Evolutionary conservation across 768 basidiomycete genomes (phyloP), one percentile per base, ranked within the genome.

Genomic region (Asterophora parasitica): DNA sequence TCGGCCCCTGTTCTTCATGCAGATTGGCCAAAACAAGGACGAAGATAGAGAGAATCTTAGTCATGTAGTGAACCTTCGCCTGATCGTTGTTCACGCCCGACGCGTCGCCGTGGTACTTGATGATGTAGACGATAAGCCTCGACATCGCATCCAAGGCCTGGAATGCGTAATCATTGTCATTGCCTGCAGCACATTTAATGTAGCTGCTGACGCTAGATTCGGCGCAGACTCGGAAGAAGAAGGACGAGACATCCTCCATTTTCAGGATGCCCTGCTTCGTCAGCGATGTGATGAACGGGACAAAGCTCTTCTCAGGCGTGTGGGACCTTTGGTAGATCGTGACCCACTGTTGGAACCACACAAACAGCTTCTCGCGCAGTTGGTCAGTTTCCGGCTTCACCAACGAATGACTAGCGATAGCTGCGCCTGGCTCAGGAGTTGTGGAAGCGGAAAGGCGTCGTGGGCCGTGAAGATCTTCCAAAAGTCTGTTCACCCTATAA

Each of bases 31-130:
- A 72, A 8, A 97, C 93, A 50, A 98, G 82, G 23, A 98, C 92
- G 64, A 96, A 88, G 66, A 98, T 98, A 10, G 95, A 95, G 49
- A 99, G 70, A 50, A 98, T 97, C 71, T 97, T 98, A 44, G 91
- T 92, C 58, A 96, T 73, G 69, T 97, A 98, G 64, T 95, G 90
- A 10, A 94, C 90, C 65, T 96, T 96, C 13, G 93, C 92, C 58
- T 92, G 87, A 57, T 95, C 93, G 58, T 91, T 92, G 67, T 93
- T 90, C 49, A 90, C 76, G 8, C 90, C 92, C 10, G 87, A 83
- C 20, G 93, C 90, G 69, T 99, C 96, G 9, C 94, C 96, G 57
- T 98, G 95, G 65, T 98, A 97, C 73, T 98, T 98, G 80, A 98
- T 93, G 70, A 99, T 94, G 67, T 96, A 92, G 30, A 92, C 88